Evolutionary conservation across 345 rosid species (phyloP).

Genomic region (Aethionema arabicum): DNA sequence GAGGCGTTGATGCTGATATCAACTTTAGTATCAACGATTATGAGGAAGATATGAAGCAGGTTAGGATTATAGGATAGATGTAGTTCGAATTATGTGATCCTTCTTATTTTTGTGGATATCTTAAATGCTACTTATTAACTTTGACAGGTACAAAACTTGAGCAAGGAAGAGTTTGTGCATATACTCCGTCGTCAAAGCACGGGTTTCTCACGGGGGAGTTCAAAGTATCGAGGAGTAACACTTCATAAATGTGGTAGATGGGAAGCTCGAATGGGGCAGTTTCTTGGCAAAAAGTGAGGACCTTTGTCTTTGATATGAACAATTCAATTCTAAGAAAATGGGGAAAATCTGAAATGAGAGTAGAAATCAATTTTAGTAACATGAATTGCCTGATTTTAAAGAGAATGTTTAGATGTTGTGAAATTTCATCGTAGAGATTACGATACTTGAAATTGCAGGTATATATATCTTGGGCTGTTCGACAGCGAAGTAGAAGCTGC

Average conservation of each 20-base stretch:
- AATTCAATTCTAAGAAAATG: background rate
- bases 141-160: constrained; percentile 62
- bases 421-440: constrained; percentile 63
- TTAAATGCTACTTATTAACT: constrained; percentile 5
- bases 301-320: constrained; percentile 12
- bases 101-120: background rate
- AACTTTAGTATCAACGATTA: constrained; percentile 79
- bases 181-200: constrained; percentile 95
- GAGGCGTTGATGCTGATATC: constrained; percentile 94
- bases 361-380: constrained; percentile 23
- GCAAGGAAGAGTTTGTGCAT: constrained; percentile 92
- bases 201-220: constrained; percentile 90
- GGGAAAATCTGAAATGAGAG: background rate
- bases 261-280: constrained; percentile 99
- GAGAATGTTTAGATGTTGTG: constrained; percentile 49
- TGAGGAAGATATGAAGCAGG: constrained; percentile 89
- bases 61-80: constrained; percentile 21
- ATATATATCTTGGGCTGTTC: constrained; percentile 98
- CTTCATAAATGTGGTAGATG: constrained; percentile 93
- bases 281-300: constrained; percentile 94
- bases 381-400: constrained; percentile 39
- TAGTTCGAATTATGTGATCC: background rate
- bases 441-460: constrained; percentile 92
- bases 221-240: constrained; percentile 88
- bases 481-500: constrained; percentile 98